Conservation (phyloP, 2,329 filamentous ascomycete genomes). For the Sclerotinia glacialis region DNA sequence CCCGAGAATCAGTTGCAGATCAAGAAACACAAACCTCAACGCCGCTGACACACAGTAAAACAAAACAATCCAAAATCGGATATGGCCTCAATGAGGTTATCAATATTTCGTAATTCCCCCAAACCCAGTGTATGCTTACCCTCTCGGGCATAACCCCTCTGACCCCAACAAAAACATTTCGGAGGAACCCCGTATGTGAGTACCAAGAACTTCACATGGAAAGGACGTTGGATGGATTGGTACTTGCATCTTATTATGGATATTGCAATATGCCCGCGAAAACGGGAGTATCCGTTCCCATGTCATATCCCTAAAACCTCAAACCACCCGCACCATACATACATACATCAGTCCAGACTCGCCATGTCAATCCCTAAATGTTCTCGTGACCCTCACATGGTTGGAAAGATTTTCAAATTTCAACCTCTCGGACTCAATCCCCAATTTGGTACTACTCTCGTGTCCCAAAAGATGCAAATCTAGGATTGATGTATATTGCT, state of each 20-base stretch:
- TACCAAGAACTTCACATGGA: slow-evolving; percentile 17
- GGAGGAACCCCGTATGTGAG: slow-evolving; percentile 5
- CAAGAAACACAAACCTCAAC: not conserved
- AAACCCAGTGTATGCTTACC: slow-evolving; percentile 9
- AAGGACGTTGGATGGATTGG: slow-evolving; percentile 16
- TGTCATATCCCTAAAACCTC: slow-evolving; percentile 14
- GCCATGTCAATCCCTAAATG: slow-evolving; percentile 20
- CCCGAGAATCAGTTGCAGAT: slow-evolving; percentile 6
- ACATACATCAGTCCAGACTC: slow-evolving; percentile 20
- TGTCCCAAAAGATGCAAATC: slow-evolving; percentile 34
- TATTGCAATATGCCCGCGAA: slow-evolving; percentile 24
- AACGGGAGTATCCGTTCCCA: slow-evolving; percentile 33
- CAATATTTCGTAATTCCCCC: slow-evolving; percentile 17
- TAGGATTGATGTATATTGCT: slow-evolving; percentile 27
- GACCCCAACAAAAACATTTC: not conserved
- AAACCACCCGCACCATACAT: slow-evolving; percentile 12
- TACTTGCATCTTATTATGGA: slow-evolving; percentile 20
- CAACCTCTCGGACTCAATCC: slow-evolving; percentile 22
- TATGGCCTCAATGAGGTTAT: slow-evolving; percentile 22
- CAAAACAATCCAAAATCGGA: slow-evolving; percentile 11
- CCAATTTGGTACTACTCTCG: slow-evolving; percentile 33
- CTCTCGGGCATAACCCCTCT: slow-evolving; percentile 8
- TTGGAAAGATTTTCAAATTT: slow-evolving; percentile 15
- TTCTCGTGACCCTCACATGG: slow-evolving; percentile 38
- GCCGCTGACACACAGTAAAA: slow-evolving; percentile 8